Evolutionary conservation across 768 basidiomycete species (phyloP).

Genomic region (Boletus patriciae): DNA sequence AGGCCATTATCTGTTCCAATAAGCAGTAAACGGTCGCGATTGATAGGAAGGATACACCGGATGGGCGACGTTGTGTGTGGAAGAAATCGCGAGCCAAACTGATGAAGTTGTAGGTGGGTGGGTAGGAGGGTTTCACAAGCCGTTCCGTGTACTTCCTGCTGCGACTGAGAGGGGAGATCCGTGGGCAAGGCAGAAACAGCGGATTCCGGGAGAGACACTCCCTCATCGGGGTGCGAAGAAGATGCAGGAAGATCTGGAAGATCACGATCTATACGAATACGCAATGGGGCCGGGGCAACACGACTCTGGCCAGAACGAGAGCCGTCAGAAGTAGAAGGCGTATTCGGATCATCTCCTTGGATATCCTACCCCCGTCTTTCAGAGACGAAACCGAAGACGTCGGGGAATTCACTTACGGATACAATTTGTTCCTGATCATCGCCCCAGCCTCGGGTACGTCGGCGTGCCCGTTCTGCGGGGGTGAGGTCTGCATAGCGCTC

Average conservation of each 20-base stretch:
- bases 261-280: conserved; percentile 46
- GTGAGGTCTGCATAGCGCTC: conserved; percentile 72
- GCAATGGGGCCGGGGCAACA: conserved; percentile 28
- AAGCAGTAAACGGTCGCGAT: conserved; percentile 63
- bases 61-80: conserved; percentile 78
- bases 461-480: conserved; percentile 53
- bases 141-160: conserved; percentile 37
- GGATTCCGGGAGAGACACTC: conserved; percentile 7
- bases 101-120: conserved; percentile 64
- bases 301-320: conserved; percentile 14
- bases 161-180: conserved; percentile 30
- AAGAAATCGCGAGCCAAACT: conserved; percentile 84
- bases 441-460: conserved; percentile 73
- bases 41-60: conserved; percentile 69
- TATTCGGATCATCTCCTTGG: conserved; percentile 9
- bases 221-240: conserved; percentile 6
- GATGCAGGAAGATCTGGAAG: conserved; percentile 28
- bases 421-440: conserved; percentile 32
- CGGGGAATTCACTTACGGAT: conserved; percentile 15
- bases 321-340: conserved; percentile 2
- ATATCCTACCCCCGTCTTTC: conserved; percentile 13
- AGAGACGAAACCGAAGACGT: background rate
- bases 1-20: conserved; percentile 80
- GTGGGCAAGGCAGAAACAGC: conserved; percentile 17
- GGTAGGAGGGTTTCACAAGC: conserved; percentile 56